phyloP scores from a whole-genome alignment of 345 rosid species.

The Psidium friedrichsthalianum region DNA sequence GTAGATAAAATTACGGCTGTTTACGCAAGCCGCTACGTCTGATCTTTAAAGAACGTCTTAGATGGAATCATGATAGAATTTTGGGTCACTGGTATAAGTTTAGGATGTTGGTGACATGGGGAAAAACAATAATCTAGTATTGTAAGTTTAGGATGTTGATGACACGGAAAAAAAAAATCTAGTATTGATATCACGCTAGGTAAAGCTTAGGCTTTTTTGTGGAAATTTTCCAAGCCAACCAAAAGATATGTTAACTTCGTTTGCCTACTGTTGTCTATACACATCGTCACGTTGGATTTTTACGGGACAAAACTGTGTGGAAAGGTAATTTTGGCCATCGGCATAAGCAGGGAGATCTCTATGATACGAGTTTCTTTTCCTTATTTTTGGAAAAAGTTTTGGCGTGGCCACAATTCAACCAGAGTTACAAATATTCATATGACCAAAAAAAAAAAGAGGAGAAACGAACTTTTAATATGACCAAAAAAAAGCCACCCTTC shows the following conservation, averaged over 20 bases:
- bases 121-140: too few relatives aligned
- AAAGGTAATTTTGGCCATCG: rapidly evolving
- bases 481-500: background rate
- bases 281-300: background rate
- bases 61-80: background rate
- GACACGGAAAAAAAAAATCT: background rate
- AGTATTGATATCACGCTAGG: too few relatives aligned
- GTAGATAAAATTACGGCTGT: background rate
- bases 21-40: background rate
- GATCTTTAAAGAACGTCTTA: too few relatives aligned
- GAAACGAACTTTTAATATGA: too few relatives aligned
- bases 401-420: too few relatives aligned
- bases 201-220: too few relatives aligned
- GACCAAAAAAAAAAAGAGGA: too few relatives aligned
- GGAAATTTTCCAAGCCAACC: too few relatives aligned
- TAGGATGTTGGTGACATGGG: too few relatives aligned
- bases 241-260: background rate
- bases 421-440: background rate
- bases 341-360: rapidly evolving
- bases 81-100: background rate
- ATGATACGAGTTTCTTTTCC: background rate
- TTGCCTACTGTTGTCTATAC: background rate
- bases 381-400: background rate
- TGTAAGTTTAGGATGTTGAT: background rate
- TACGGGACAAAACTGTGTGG: rapidly evolving